A percentile compares a stretch with the other conserved stretches of the same genome.
Evolutionary conservation across 345 rosid species (phyloP).

Genomic region (Corchorus capsularis): DNA sequence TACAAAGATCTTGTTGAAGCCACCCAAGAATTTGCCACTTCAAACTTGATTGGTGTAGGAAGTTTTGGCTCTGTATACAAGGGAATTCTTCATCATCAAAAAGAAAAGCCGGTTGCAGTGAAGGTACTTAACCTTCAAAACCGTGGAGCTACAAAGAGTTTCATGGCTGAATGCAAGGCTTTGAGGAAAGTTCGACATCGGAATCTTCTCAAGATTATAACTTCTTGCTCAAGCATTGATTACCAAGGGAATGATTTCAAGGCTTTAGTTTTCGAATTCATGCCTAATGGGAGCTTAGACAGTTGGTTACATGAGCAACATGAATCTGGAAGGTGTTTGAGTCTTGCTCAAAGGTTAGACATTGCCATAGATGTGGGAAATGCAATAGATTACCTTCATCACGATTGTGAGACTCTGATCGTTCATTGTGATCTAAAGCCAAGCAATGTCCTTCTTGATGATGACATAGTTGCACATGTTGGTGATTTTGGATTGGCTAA

Average conservation of each 20-base stretch:
- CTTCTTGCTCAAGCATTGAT: slow-evolving; percentile 15
- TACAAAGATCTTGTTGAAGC: slow-evolving; percentile 3
- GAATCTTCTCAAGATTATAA: slow-evolving; percentile 23
- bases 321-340: neutral
- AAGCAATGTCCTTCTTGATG: slow-evolving; percentile 13
- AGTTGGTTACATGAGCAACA: slow-evolving; percentile 10
- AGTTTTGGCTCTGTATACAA: slow-evolving; percentile 23
- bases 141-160: slow-evolving; percentile 22
- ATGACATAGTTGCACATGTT: slow-evolving; percentile 4
- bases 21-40: slow-evolving; percentile 1
- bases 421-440: slow-evolving; percentile 33
- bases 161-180: slow-evolving; percentile 16
- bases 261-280: slow-evolving; percentile 20
- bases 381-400: slow-evolving; percentile 25
- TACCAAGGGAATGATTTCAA: too few relatives aligned
- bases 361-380: slow-evolving; percentile 23
- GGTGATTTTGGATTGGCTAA: slow-evolving; percentile 11
- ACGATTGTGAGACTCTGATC: neutral
- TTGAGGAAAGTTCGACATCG: slow-evolving; percentile 21
- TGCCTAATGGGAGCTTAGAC: slow-evolving; percentile 22
- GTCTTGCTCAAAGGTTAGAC: neutral
- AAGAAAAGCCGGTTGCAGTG: neutral
- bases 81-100: neutral
- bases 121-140: slow-evolving; percentile 25
- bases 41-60: slow-evolving; percentile 13